phyloP scores from a whole-genome alignment of 352 stramenopile species.

The Pythium myriotylum region DNA sequence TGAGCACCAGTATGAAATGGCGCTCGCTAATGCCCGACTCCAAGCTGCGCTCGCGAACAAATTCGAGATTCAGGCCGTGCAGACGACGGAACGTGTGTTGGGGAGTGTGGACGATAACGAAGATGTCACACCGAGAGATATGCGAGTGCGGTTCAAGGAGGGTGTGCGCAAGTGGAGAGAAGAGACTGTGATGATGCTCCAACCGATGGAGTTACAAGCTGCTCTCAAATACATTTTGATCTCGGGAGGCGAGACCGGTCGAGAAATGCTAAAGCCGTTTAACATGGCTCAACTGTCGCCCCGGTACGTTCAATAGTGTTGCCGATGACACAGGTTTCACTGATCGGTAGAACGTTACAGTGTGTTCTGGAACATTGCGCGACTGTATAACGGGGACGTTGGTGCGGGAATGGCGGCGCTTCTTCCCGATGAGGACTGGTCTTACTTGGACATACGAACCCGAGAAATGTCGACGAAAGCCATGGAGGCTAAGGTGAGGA shows the following conservation, averaged over 20 bases:
- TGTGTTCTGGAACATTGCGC: conserved; percentile 87
- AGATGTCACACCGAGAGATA: conserved; percentile 25
- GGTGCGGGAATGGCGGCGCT: conserved; percentile 62
- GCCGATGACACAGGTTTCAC: too few species aligned
- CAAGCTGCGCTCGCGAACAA: conserved; percentile 62
- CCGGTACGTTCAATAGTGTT: conserved; percentile 32
- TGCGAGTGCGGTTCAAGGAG: conserved; percentile 81
- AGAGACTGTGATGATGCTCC: conserved; percentile 69
- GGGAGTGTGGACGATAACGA: conserved; percentile 27
- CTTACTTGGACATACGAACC: conserved; percentile 75
- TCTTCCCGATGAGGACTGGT: conserved; percentile 83
- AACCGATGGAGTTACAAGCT: conserved; percentile 64
- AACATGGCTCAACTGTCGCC: conserved; percentile 89
- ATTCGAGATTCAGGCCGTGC: conserved; percentile 48
- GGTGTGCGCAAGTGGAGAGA: conserved; percentile 81
- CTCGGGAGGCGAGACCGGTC: conserved; percentile 73
- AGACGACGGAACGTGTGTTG: conserved; percentile 4
- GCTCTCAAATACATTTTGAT: conserved; percentile 85
- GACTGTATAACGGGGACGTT: conserved; percentile 77
- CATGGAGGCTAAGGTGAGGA: conserved; percentile 80
- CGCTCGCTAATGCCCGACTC: conserved; percentile 69
- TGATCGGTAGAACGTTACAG: too few species aligned
- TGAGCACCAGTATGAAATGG: conserved; percentile 80
- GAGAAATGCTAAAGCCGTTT: conserved; percentile 90
- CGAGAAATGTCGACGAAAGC: conserved; percentile 78